Evolutionary conservation across 148 eudicot genomes (phyloP).

Genomic region (Rhododendron molle): DNA sequence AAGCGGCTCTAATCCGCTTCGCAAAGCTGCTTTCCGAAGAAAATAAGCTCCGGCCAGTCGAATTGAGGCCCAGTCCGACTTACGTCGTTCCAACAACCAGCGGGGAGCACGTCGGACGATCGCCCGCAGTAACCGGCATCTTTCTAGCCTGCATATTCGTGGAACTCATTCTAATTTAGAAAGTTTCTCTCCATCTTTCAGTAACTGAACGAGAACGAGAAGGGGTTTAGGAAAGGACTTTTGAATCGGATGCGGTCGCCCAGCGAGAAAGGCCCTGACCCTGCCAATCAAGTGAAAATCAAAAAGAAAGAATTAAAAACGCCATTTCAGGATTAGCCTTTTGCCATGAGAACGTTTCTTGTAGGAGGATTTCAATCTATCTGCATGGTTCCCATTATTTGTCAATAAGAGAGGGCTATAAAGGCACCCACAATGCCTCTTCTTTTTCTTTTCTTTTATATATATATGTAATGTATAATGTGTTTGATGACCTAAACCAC

Average conservation of each 20-base stretch:
- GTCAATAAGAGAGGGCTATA: not conserved
- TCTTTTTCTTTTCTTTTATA: not conserved
- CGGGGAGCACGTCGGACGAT: too few relatives aligned
- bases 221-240: too few relatives aligned
- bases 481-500: not conserved
- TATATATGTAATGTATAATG: not conserved
- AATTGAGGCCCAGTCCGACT: too few relatives aligned
- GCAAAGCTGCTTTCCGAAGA: conserved; percentile 55
- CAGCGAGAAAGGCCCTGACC: too few relatives aligned
- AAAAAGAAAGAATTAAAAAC: not conserved
- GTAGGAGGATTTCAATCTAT: not conserved
- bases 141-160: too few relatives aligned
- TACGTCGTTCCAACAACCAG: too few relatives aligned
- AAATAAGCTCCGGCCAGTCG: conserved; percentile 30
- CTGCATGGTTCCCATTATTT: not conserved
- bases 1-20: conserved; percentile 44
- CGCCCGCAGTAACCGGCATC: too few relatives aligned
- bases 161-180: too few relatives aligned
- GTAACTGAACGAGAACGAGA: too few relatives aligned
- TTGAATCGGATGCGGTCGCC: too few relatives aligned
- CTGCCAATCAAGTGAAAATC: too few relatives aligned
- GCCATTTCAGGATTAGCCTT: not conserved
- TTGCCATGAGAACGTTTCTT: not conserved
- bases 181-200: too few relatives aligned
- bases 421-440: not conserved